Conservation (phyloP, 2,329 filamentous ascomycete genomes). For the Neurospora crassa region DNA sequence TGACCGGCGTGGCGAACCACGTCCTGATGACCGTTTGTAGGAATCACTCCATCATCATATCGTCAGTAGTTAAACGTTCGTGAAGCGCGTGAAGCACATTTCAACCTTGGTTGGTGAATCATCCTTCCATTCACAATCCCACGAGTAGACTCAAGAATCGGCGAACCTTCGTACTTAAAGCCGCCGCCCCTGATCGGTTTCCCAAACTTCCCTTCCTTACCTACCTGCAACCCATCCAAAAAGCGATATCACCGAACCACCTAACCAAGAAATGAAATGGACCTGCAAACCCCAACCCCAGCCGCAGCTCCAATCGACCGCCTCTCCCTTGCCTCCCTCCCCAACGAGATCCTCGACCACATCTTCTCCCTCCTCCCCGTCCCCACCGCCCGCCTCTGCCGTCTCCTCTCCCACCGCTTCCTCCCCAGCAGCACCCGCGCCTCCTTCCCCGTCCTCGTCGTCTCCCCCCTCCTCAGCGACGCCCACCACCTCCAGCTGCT, state of each 20-base stretch:
- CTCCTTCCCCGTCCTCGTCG: neutral
- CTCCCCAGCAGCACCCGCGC: neutral
- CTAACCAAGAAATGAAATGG: neutral
- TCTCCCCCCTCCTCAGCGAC: neutral
- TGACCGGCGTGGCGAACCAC: neutral
- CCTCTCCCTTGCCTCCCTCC: neutral
- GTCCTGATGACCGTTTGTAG: neutral
- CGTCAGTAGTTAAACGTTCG: neutral
- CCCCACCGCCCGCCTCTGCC: neutral
- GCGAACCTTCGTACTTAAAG: neutral
- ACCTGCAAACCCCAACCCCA: neutral
- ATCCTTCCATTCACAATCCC: neutral
- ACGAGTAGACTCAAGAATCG: neutral
- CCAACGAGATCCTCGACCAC: neutral
- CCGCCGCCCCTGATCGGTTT: neutral
- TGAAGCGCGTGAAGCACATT: neutral
- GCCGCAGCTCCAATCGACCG: neutral
- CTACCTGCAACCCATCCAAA: neutral
- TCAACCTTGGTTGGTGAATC: neutral
- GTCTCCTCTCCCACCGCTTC: neutral
- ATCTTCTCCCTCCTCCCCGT: neutral
- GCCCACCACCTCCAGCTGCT: neutral
- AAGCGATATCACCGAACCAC: neutral
- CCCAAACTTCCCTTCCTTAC: neutral
- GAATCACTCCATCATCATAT: neutral